phyloP scores from a whole-genome alignment of 768 basidiomycete genomes.

The Peribolospora kevripleyi region DNA sequence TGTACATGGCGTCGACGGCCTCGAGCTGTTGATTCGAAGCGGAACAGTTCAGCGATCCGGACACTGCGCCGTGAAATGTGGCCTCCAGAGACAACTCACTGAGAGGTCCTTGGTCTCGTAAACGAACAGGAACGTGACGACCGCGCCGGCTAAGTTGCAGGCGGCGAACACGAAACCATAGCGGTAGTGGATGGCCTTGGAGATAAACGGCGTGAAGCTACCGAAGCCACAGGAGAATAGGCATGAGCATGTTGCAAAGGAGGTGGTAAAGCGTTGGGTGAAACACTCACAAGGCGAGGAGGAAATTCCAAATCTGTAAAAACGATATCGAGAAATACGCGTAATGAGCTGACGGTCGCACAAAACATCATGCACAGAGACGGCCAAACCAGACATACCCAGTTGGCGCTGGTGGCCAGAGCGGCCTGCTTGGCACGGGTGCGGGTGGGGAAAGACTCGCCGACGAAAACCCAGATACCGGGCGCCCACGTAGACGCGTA shows the following conservation, averaged over 20 bases:
- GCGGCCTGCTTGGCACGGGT: constrained; percentile 39
- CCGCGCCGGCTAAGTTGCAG: constrained; percentile 25
- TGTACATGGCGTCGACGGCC: constrained; percentile 26
- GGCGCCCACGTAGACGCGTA: constrained; percentile 50
- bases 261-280: neutral
- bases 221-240: constrained; percentile 31
- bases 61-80: too few relatives aligned
- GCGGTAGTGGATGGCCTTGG: constrained; percentile 29
- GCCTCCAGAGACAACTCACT: too few relatives aligned
- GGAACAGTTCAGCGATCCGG: too few relatives aligned
- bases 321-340: neutral
- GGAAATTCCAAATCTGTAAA: constrained; percentile 22
- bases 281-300: neutral
- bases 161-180: constrained; percentile 53
- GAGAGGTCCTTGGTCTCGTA: constrained; percentile 46
- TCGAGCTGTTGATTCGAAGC: constrained; percentile 23
- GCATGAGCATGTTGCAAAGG: neutral
- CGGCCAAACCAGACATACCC: constrained; percentile 11
- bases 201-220: constrained; percentile 59
- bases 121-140: constrained; percentile 45
- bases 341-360: neutral
- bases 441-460: constrained; percentile 49
- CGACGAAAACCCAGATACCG: constrained; percentile 45
- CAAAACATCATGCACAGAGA: neutral
- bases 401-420: constrained; percentile 39